phyloP scores from a whole-genome alignment of 2,329 filamentous ascomycete genomes.

The Gremmenia infestans region DNA sequence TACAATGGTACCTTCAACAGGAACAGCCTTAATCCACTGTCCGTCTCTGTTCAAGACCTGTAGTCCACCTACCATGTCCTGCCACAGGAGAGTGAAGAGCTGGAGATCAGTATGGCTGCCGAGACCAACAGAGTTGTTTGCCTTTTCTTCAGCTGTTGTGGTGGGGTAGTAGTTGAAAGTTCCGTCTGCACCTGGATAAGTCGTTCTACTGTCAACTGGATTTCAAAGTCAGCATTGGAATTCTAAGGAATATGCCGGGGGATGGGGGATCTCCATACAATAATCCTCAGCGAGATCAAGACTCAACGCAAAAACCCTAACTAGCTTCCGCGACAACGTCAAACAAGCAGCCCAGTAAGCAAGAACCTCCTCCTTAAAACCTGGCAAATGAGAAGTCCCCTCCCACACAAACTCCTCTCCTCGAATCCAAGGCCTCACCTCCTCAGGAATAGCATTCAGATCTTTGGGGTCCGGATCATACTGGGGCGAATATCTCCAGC shows the following conservation, averaged over 20 bases:
- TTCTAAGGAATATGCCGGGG: not conserved
- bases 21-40: conserved; percentile 40
- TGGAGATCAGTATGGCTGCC: conserved; percentile 46
- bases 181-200: conserved; percentile 43
- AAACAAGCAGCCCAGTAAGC: conserved; percentile 46
- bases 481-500: conserved; percentile 47
- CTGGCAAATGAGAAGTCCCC: conserved; percentile 41
- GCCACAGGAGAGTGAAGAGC: conserved; percentile 46
- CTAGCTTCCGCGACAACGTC: conserved; percentile 45
- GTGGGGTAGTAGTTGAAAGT: conserved; percentile 43
- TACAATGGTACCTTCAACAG: conserved; percentile 43
- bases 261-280: conserved; percentile 23
- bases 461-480: conserved; percentile 44
- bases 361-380: conserved; percentile 43
- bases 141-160: conserved; percentile 30
- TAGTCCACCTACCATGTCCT: conserved; percentile 39
- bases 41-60: conserved; percentile 39
- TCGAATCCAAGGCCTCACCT: conserved; percentile 39
- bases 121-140: conserved; percentile 35
- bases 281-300: conserved; percentile 49
- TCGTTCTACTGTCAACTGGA: conserved; percentile 44
- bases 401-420: conserved; percentile 50
- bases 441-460: conserved; percentile 38
- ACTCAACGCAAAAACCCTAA: conserved; percentile 49
- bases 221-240: not conserved